Percentiles rank a stretch among this genome's conserved stretches.
Evolutionary conservation across 169 alveolate genomes (phyloP).

Genomic region (Cryptosporidium parvum): DNA sequence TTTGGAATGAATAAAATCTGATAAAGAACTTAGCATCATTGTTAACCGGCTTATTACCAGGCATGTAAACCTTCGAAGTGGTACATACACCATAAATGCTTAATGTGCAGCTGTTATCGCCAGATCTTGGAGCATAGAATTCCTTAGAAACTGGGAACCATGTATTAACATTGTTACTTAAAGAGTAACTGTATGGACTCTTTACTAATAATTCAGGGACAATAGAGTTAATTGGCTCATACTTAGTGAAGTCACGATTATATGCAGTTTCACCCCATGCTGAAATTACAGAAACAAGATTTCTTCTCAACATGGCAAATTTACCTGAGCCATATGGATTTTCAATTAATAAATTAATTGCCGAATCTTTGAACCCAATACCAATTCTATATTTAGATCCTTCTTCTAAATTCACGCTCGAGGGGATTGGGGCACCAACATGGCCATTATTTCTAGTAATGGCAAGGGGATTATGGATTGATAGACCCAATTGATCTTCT

Average conservation of each 20-base stretch:
- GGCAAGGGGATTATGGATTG: slow-evolving; percentile 14
- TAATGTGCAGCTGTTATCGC: slow-evolving; percentile 53
- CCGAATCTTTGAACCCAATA: slow-evolving; percentile 9
- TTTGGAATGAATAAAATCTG: slow-evolving; percentile 28
- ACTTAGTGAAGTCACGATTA: neutral
- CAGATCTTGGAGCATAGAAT: neutral
- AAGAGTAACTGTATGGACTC: slow-evolving; percentile 37
- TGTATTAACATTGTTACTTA: neutral
- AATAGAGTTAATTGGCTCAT: slow-evolving; percentile 25
- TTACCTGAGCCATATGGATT: slow-evolving; percentile 58
- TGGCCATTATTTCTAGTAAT: neutral
- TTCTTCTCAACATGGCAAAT: slow-evolving; percentile 3
- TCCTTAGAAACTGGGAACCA: slow-evolving; percentile 26
- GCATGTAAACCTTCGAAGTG: slow-evolving; percentile 47
- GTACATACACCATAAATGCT: slow-evolving; percentile 41
- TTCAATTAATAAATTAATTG: slow-evolving; percentile 20
- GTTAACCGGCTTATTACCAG: slow-evolving; percentile 55
- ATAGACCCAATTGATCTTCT: slow-evolving; percentile 27
- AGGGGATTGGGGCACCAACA: slow-evolving; percentile 56
- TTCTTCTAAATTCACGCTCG: slow-evolving; percentile 10
- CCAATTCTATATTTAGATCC: slow-evolving; percentile 53
- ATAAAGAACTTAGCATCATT: slow-evolving; percentile 5
- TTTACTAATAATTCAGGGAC: slow-evolving; percentile 47
- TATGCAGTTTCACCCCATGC: slow-evolving; percentile 42
- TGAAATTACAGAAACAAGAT: slow-evolving; percentile 5